Base-by-base conservation (phyloP, 345 rosid species). In the Sisymbrium irio region DNA sequence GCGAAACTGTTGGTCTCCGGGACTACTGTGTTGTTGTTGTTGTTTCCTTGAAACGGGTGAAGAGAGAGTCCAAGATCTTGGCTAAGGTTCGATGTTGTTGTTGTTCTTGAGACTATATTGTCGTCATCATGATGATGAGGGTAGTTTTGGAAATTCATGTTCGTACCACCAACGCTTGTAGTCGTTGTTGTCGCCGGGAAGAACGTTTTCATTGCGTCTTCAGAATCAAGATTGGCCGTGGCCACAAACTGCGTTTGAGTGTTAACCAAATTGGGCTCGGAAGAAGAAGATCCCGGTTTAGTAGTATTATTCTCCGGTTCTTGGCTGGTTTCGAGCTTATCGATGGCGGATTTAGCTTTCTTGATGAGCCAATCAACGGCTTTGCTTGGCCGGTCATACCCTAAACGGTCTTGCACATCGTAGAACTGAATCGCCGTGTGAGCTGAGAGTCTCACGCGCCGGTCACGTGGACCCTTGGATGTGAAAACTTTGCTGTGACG, bases 291-390 rank as follows among this genome's bases (percentile, higher is more conserved):
- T 12, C 64, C 59, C 49, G 75, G 70, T 69, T 76, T 76, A 42
- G 54, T 67, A n/a, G 10, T 75, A 30, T 25, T 67, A 45, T n/a
- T 80, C 74, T 4, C 80, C 73, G 83, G 67, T 50, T 85, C 86
- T 78, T 72, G 76, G 54, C 75, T 59, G 83, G 76, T 80, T 19
- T 85, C 82, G 27, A 91, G 91, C 78, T 85, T 84, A 78, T 91
- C 97, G 19, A 91, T 91, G 32, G 94, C 79, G 3, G 90, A 57
- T 71, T 87, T 88, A 0, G 97, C 97, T 72, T 91, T 88, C 72
- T 79, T 85, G 65, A 91, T 91, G 53, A 91, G 89, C 97, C 97
- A 91, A 46, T 91, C 97, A 7, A 91, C 93, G 12, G 97, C 96
- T 78, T 89, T 91, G 75, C 97, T 89, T 20, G 97, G 97, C 36